Evolutionary conservation across 371 early-diverging fungal genomes (phyloP).

Genomic region (Mucor circinelloides): DNA sequence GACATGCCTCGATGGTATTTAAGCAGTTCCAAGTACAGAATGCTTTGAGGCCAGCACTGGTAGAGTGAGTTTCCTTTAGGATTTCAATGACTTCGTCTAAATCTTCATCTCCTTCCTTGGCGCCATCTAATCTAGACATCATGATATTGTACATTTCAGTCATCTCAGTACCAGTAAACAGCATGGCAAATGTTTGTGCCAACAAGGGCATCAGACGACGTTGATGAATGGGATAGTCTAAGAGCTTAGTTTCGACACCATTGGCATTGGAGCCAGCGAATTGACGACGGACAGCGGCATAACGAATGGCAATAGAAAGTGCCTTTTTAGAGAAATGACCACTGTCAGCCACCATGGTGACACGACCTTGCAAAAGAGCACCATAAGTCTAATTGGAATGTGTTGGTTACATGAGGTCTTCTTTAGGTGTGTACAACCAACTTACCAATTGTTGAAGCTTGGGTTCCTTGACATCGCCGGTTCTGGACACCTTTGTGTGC

Average conservation of each 20-base stretch:
- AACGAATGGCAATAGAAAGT: conserved; percentile 87
- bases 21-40: conserved; percentile 93
- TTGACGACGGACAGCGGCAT: conserved; percentile 91
- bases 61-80: conserved; percentile 92
- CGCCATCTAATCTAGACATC: conserved; percentile 72
- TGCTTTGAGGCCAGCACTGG: conserved; percentile 93
- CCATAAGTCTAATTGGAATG: conserved; percentile 59
- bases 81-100: conserved; percentile 70
- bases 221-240: conserved; percentile 93
- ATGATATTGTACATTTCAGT: conserved; percentile 74
- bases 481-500: conserved; percentile 88
- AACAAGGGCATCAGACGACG: conserved; percentile 89
- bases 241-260: conserved; percentile 78
- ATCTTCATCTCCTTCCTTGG: conserved; percentile 69
- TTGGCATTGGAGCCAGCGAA: conserved; percentile 55
- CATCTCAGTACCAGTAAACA: conserved; percentile 87
- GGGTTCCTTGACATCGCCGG: conserved; percentile 73
- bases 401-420: neutral
- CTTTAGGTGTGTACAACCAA: neutral
- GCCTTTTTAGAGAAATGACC: conserved; percentile 91
- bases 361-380: conserved; percentile 86
- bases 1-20: conserved; percentile 87
- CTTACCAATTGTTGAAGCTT: conserved; percentile 52
- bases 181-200: conserved; percentile 91
- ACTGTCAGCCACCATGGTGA: conserved; percentile 88